phyloP scores from a whole-genome alignment of 2,329 filamentous ascomycete genomes.

The Trichoderma hamatum region DNA sequence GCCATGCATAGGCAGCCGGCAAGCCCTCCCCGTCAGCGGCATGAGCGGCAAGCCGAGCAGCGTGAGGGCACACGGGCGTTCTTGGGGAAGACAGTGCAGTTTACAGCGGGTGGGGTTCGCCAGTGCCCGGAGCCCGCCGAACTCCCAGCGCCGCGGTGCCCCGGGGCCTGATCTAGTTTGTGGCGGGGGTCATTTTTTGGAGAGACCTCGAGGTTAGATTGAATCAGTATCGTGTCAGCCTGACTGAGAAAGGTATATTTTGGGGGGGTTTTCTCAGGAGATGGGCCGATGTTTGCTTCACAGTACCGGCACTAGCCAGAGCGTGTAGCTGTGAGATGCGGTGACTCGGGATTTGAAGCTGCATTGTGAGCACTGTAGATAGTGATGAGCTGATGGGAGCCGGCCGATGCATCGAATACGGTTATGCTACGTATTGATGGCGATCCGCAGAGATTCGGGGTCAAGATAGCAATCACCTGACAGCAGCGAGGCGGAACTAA shows the following conservation, averaged over 20 bases:
- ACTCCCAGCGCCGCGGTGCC: constrained; percentile 32
- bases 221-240: neutral
- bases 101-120: constrained; percentile 7
- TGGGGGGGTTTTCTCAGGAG: neutral
- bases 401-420: neutral
- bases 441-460: neutral
- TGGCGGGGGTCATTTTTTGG: neutral
- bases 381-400: constrained; percentile 15
- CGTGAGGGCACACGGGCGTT: neutral
- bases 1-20: neutral
- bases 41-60: constrained; percentile 19
- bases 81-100: neutral
- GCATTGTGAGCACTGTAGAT: neutral
- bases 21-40: constrained; percentile 16
- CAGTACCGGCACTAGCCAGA: neutral
- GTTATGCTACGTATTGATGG: neutral
- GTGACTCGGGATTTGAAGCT: neutral
- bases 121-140: constrained; percentile 36
- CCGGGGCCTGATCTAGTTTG: constrained; percentile 15
- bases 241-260: neutral
- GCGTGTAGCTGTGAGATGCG: neutral
- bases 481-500: neutral
- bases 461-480: neutral
- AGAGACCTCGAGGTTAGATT: neutral
- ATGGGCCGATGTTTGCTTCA: constrained; percentile 10